A percentile compares a stretch with the other conserved stretches of the same genome.
These are phyloP conservation scores for Neophaeococcomyces aloes DNA, from an alignment of 2,329 filamentous ascomycete genomes.

Conservation along the genomic window DNA sequence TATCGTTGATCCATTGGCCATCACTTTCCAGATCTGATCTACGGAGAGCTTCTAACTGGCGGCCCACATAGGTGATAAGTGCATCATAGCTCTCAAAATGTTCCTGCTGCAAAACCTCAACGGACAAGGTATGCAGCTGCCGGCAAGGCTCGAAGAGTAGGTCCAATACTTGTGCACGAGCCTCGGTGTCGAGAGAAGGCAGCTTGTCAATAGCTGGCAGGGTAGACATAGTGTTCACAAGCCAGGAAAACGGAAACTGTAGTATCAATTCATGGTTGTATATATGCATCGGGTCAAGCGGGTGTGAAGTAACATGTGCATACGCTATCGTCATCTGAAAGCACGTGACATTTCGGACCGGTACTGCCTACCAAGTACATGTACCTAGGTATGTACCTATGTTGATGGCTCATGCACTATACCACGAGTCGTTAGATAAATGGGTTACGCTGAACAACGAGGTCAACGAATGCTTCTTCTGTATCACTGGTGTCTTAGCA, in stretches of 20 bases:
- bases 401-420: neutral
- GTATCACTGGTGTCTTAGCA: too few species aligned
- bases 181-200: slow-evolving; percentile 12
- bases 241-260: too few species aligned
- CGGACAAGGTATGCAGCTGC: slow-evolving; percentile 60
- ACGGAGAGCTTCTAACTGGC: slow-evolving; percentile 51
- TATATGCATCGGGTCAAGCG: too few species aligned
- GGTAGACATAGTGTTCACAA: slow-evolving; percentile 10
- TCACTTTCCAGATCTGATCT: slow-evolving; percentile 42
- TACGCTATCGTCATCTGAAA: too few species aligned
- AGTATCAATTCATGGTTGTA: neutral
- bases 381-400: neutral
- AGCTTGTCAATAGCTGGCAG: slow-evolving; percentile 39
- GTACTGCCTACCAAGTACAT: neutral
- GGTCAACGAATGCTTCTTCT: too few species aligned
- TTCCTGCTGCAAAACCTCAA: slow-evolving; percentile 53
- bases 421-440: too few species aligned
- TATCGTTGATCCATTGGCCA: slow-evolving; percentile 52
- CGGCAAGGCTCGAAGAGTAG: slow-evolving; percentile 54
- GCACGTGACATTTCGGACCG: too few species aligned
- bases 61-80: slow-evolving; percentile 57
- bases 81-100: slow-evolving; percentile 57
- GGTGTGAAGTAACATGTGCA: too few species aligned
- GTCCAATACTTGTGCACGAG: slow-evolving; percentile 17
- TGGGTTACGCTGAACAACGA: too few species aligned